Base-by-base conservation (phyloP, 2,329 filamentous ascomycete species). In the Talaromyces verruculosus region DNA sequence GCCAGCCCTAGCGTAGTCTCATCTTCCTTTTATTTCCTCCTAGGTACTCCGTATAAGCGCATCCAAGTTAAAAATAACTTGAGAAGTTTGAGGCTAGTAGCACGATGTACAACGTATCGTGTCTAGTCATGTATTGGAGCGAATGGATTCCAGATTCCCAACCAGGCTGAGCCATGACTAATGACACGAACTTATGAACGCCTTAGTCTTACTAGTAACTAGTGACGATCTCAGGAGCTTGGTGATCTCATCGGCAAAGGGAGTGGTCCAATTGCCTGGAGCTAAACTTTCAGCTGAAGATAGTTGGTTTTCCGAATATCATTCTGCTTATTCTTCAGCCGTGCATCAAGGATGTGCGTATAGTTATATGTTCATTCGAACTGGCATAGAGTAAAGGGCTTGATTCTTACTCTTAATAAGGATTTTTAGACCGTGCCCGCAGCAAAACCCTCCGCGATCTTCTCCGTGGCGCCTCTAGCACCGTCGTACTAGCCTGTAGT, bases 161-260 rank as follows among this genome's bases (percentile, higher is more conserved):
- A 22, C 19, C 22, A 57, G 51, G 53, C 51, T 15, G 51, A 57
- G n/a, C 33, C 51, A 57, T 57, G 51, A 57, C 51, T 57, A 35
- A 57, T 15, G 51, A 15, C 51, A 37, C 33, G 51, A 35, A 35
- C 33, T 35, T 22, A 13, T 22, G n/a, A n/a, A 57, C 30, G 51
- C 13, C 19, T 55, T 35, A 13, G 25, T 25, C 25, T 4, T 25
- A 3, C 25, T 25, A 25, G 25, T 4, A 25, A 25, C 25, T 35
- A 35, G 30, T n/a, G 53, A 22, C 53, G 53, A 57, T 57, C 53
- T 10, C 53, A 10, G 53, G 39, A 57, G 19, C 33, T 25, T 39
- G 33, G 53, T 15, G 53, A 37, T 57, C 53, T 39, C 53, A 57
- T 37, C 53, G 30, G 33, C 33, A 37, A 19, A 39, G n/a, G n/a